Evolutionary conservation across 2,329 filamentous ascomycete species (phyloP), one percentile per base, ranked within the genome.

Genomic region (Epichloe uncinata): DNA sequence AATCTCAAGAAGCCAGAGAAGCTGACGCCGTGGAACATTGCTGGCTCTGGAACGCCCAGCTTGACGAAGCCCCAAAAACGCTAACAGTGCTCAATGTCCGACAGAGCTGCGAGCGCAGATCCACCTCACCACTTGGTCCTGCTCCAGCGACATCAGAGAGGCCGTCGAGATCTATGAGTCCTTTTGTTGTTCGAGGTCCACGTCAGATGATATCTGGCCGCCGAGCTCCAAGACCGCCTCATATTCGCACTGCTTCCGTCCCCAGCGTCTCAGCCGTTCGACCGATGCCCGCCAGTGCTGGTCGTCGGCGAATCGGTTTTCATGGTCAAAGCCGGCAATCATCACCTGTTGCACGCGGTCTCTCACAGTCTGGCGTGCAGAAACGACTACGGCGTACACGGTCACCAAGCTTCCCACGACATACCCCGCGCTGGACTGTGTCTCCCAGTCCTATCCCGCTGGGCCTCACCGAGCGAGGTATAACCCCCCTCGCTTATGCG

Each of bases 401-500:
- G 11, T 84, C 82, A 2, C 81, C 81, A 0, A 78, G 72, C 30
- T 61, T 72, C 20, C 67, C 69, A 1, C 69, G 72, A 11, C 72
- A 74, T 53, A 81, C 78, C 0, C 78, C 79, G 0, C 71, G 77
- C 26, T 76, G 72, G 69, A 81, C 74, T 51, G 67, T 66, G 30
- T 77, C 66, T 50, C 73, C 66, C 45, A 77, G 66, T 58, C 68
- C 71, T 4, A 62, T 66, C 53, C 67, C 66, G 4, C 59, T 66
- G 30, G 60, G 60, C 4, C 50, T 64, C 3, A 61, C 60, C 6
- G 66, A 70, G 43, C 63, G 54, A 2, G 64, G 63, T 13, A 71
- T 69, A 12, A 79, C 75, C 0, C 84, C 82, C 0, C 81, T 81
- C 55, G 81, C 80, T n/a, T 89, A 89, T 58, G 83, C 84, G 3